Evolutionary conservation across 768 basidiomycete genomes (phyloP), one percentile per base, ranked within the genome.

Genomic region (Phanerodontia chrysosporium): DNA sequence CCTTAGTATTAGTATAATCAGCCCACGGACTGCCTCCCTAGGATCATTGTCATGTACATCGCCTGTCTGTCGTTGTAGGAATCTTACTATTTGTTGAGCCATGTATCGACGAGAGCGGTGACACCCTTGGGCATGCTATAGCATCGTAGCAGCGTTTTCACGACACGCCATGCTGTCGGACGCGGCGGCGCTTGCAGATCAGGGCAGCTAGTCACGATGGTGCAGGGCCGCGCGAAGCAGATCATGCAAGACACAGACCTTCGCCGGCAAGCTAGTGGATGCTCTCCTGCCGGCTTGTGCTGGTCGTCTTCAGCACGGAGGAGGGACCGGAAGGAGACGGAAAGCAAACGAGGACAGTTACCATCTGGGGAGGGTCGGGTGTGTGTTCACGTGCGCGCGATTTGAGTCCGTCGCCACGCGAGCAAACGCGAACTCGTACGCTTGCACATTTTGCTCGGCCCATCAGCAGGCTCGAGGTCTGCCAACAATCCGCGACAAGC

Each of bases 361-460:
- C n/a, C 18, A 10, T 8, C 8, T 18, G 10, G 39, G 39, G 10
- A 12, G 4, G 10, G n/a, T n/a, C n/a, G n/a, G n/a, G n/a, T n/a
- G n/a, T n/a, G n/a, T n/a, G 39, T 42, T 42, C 39, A 42, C 39
- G 39, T 18, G 39, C 39, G 18, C 39, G 16, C 39, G 16, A 42
- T 42, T 35, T 42, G 39, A 42, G 39, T 42, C 39, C 39, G 39
- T 42, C 39, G 39, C 18, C 39, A 42, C 39, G 39, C 18, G 10
- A 18, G 39, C 39, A 42, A 18, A 42, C 49, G 49, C 49, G 49
- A 30, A 16, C 49, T 28, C 39, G 32, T 35, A 24, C 48, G 29
- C 49, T 51, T 51, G 49, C 49, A 32, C 49, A 51, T 51, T 51
- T 51, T 51, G 28, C 29, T 28, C 49, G 28, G n/a, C 18, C 30